Evolutionary conservation across 306 rosid genomes (phyloP).

Genomic region (Geum urbanum): DNA sequence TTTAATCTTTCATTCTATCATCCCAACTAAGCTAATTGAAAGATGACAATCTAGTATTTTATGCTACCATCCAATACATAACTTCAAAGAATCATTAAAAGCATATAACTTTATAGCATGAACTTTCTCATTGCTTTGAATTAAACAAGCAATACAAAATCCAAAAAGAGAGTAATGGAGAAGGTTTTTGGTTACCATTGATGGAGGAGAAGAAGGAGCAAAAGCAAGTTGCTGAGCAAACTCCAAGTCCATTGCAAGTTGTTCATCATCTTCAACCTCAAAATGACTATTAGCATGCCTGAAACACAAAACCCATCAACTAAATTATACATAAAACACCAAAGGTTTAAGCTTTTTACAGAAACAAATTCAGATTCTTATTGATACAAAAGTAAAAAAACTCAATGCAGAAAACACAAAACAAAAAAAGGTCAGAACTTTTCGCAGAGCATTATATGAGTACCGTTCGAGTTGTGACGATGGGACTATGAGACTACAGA

Average conservation of each 20-base stretch:
- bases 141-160: neutral
- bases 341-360: neutral
- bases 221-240: slow-evolving; percentile 38
- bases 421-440: no score
- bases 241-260: slow-evolving; percentile 33
- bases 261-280: slow-evolving; percentile 34
- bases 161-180: neutral
- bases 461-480: no score
- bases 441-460: no score
- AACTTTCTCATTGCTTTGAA: neutral
- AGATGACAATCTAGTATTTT: neutral
- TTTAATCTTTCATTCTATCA: neutral
- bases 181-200: slow-evolving; percentile 9
- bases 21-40: neutral
- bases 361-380: neutral
- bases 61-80: neutral
- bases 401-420: slow-evolving; percentile 26
- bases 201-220: slow-evolving; percentile 28
- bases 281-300: slow-evolving; percentile 71
- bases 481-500: no score
- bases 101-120: neutral
- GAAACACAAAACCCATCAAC: slow-evolving; percentile 15
- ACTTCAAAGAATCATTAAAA: neutral
- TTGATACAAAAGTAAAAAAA: neutral
- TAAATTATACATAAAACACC: neutral